Evolutionary conservation across 805 yeast genomes (phyloP), one percentile per base, ranked within the genome.

Genomic region (Saturnispora saitoi): DNA sequence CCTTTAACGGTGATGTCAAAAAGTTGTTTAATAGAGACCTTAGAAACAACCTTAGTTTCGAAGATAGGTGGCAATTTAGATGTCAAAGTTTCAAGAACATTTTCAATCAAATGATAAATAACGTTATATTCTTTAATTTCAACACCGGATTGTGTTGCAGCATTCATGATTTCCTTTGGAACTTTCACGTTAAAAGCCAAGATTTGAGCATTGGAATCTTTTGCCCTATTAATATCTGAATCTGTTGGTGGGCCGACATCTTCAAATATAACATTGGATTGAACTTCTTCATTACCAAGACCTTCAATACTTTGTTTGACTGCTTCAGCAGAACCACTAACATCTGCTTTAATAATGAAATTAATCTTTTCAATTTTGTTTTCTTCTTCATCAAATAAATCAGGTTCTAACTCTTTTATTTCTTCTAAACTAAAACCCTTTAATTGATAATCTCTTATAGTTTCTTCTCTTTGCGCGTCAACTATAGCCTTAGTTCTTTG

Each of bases 291-390:
- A 62, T 91, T 90, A 6, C 97, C 97, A n/a, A 93, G 67, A 11
- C 81, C 81, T 50, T 74, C 72, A 43, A 93, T 78, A 56, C 91
- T 80, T 62, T 90, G 96, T 34, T 70, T 75, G 31, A 93, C 85
- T 1, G 99, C 99, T 62, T 93, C 99, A 0, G 86, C 85, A 0
- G 98, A 90, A 0, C 99, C 99, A 56, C 83, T 81, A 1, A 91
- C 97, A 66, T 93, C 99, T 0, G 96, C 86, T 61, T 86, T 88
- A 32, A 93, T 71, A 26, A 93, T 81, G 54, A 82, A 88, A 29
- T 79, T 78, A 4, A 78, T 66, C 11, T 66, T 67, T 12, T 67
- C 62, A 2, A 54, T 51, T 3, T 57, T 56, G 3, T 56, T 57
- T 3, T 61, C 68, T 8, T 60, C 67, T 11, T 54, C 55, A 7